Conservation (phyloP, 2,329 filamentous ascomycete species). For the Dactylellina cionopaga region DNA sequence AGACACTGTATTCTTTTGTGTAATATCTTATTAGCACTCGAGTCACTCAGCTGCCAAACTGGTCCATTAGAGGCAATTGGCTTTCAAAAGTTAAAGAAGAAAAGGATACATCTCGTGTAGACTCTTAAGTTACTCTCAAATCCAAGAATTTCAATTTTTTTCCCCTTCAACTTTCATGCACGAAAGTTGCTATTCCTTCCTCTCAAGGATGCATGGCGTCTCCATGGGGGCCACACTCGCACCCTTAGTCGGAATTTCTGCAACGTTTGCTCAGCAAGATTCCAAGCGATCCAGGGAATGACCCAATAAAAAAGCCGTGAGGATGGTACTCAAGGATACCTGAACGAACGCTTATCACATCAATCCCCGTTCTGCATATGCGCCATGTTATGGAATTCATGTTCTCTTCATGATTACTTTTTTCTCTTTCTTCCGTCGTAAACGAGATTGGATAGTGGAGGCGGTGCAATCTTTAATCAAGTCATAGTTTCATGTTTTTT, state of each 20-base stretch:
- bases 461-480: conserved; percentile 14
- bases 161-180: conserved; percentile 31
- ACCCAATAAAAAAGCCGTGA: conserved; percentile 38
- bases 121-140: conserved; percentile 6
- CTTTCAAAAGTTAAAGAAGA: conserved; percentile 26
- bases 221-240: conserved; percentile 43
- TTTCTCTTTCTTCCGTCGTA: conserved; percentile 26
- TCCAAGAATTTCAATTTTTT: conserved; percentile 17
- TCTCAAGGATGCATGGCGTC: conserved; percentile 47
- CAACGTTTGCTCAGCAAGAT: conserved; percentile 47
- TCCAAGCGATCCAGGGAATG: conserved; percentile 43
- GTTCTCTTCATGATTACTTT: conserved; percentile 20
- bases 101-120: conserved; percentile 17
- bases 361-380: conserved; percentile 52
- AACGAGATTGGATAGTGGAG: conserved; percentile 36
- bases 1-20: conserved; percentile 1
- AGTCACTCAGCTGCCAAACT: neutral
- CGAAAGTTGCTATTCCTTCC: conserved; percentile 32
- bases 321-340: conserved; percentile 38
- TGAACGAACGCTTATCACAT: conserved; percentile 40
- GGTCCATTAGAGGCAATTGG: conserved; percentile 14
- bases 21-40: neutral
- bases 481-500: conserved; percentile 28
- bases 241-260: conserved; percentile 43
- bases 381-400: conserved; percentile 47